These are phyloP conservation scores for Selaginella moellendorffii DNA, from an alignment of 75 land plant genomes.

Conservation along the genomic window DNA sequence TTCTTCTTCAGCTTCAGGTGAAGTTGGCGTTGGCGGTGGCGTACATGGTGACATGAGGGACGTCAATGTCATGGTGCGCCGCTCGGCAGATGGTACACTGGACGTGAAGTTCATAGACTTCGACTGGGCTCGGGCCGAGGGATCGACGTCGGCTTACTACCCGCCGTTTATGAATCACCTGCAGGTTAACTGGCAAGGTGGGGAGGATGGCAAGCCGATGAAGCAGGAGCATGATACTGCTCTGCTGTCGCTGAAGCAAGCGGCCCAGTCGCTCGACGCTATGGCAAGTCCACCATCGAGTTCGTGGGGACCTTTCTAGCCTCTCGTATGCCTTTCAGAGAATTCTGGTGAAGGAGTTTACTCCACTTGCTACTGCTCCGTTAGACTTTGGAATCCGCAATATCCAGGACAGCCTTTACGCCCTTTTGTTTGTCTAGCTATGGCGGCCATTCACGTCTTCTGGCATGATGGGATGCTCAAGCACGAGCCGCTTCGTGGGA, in stretches of 20 bases:
- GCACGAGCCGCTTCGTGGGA: slow-evolving; percentile 49
- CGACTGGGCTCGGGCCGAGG: not conserved
- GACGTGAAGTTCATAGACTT: not conserved
- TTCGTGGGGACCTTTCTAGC: slow-evolving; percentile 1
- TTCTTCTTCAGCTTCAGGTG: not conserved
- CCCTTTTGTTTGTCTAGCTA: no score
- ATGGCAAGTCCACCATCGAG: slow-evolving; percentile 1
- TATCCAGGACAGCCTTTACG: no score
- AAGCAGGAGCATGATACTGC: slow-evolving; percentile 1
- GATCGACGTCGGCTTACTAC: not conserved
- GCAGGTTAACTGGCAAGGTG: slow-evolving; percentile 1
- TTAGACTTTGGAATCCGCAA: no score
- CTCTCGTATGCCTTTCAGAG: no score
- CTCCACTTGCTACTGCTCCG: no score
- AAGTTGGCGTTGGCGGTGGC: not conserved
- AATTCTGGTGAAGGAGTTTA: no score
- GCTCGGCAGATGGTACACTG: not conserved
- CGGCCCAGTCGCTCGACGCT: not conserved
- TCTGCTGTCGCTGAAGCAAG: slow-evolving; percentile 1
- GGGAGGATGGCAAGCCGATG: slow-evolving; percentile 2
- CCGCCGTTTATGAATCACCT: slow-evolving; percentile 1
- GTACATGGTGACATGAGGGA: slow-evolving; percentile 1
- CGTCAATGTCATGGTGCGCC: slow-evolving; percentile 2
- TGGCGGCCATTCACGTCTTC: no score
- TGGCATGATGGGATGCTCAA: slow-evolving; percentile 66